Conservation (phyloP, 805 yeast species). For the Millerozyma acaciae region DNA sequence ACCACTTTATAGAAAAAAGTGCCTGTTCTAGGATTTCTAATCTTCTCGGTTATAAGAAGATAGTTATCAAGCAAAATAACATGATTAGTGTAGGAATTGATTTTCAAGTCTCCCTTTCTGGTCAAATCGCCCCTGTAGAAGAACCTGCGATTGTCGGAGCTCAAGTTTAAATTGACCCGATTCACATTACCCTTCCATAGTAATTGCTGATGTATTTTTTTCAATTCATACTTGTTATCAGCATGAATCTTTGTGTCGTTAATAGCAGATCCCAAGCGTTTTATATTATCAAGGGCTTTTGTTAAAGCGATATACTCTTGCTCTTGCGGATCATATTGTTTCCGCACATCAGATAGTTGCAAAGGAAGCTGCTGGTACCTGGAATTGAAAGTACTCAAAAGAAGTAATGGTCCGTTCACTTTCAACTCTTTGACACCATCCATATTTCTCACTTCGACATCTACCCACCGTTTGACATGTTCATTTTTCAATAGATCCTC, state of each 20-base stretch:
- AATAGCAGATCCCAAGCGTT: slow-evolving; percentile 52
- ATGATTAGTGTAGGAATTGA: slow-evolving; percentile 49
- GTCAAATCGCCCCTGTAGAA: slow-evolving; percentile 55
- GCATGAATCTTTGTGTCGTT: slow-evolving; percentile 61
- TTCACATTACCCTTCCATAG: slow-evolving; percentile 45
- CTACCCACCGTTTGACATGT: slow-evolving; percentile 55
- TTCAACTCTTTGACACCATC: slow-evolving; percentile 45
- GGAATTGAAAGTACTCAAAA: slow-evolving; percentile 42
- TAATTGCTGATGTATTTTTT: slow-evolving; percentile 49
- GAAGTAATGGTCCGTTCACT: slow-evolving; percentile 37
- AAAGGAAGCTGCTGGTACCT: slow-evolving; percentile 53
- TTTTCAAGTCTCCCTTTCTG: slow-evolving; percentile 61
- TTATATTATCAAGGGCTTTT: slow-evolving; percentile 53
- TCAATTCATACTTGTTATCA: slow-evolving; percentile 53
- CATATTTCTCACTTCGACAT: slow-evolving; percentile 46
- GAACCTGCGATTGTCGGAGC: slow-evolving; percentile 53
- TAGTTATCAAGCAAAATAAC: slow-evolving; percentile 69
- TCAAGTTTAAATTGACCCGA: slow-evolving; percentile 49
- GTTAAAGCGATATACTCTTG: slow-evolving; percentile 51
- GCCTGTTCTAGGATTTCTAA: slow-evolving; percentile 33
- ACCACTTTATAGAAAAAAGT: slow-evolving; percentile 36
- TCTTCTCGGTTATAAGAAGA: slow-evolving; percentile 58
- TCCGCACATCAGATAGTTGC: slow-evolving; percentile 56
- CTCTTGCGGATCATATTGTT: slow-evolving; percentile 37
- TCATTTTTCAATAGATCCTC: slow-evolving; percentile 52